Evolutionary conservation across 2,329 filamentous ascomycete species (phyloP).

Genomic region (Claviceps sp.): DNA sequence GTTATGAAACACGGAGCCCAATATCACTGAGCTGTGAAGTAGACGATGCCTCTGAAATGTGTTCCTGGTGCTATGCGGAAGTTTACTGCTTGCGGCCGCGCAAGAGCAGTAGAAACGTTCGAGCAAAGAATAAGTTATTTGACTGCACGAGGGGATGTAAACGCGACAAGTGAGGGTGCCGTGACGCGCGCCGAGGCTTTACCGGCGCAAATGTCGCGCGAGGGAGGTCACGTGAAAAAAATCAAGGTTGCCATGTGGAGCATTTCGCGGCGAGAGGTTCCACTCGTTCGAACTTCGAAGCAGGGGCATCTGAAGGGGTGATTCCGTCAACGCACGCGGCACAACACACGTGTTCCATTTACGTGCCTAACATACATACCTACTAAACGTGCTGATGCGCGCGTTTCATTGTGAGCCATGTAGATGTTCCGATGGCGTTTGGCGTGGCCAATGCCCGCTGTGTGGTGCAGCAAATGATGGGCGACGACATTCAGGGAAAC

Average conservation of each 20-base stretch:
- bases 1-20: not conserved
- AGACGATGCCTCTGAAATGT: not conserved
- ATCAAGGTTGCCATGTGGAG: not conserved
- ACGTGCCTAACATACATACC: too few species aligned
- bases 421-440: too few species aligned
- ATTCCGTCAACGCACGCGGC: too few species aligned
- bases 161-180: conserved; percentile 7
- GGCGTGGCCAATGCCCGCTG: too few species aligned
- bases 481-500: too few species aligned
- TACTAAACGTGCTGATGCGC: too few species aligned
- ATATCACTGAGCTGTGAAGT: not conserved
- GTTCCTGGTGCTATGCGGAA: not conserved
- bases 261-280: not conserved
- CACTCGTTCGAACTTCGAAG: not conserved
- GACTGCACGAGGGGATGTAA: not conserved
- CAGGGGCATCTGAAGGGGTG: not conserved
- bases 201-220: conserved; percentile 16
- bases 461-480: too few species aligned
- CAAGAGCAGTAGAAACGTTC: not conserved
- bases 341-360: too few species aligned
- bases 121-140: not conserved
- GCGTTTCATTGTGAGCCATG: too few species aligned
- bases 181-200: conserved; percentile 23
- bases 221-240: conserved; percentile 3
- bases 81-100: not conserved